Percentiles rank a stretch among this genome's conserved stretches.
phyloP scores from a whole-genome alignment of 176 grass and related monocot genomes.

The Paspalum notatum region DNA sequence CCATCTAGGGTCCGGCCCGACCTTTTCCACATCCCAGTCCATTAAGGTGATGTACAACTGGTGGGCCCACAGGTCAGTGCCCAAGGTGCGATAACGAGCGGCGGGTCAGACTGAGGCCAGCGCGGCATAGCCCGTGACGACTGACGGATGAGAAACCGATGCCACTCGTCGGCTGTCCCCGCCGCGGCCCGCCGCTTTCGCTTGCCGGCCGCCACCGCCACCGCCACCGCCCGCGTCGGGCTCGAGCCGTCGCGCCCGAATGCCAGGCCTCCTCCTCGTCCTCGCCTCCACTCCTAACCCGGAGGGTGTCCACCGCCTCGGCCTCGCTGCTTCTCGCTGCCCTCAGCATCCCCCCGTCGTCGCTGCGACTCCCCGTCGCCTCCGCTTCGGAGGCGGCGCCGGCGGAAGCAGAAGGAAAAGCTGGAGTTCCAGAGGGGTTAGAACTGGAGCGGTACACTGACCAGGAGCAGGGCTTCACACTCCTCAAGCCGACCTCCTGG shows the following conservation, averaged over 20 bases:
- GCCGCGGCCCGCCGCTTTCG: conserved; percentile 46
- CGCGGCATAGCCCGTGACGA: conserved; percentile 17
- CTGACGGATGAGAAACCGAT: conserved; percentile 12
- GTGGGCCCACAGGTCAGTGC: not conserved
- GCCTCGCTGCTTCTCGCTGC: conserved; percentile 47
- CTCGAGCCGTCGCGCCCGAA: not conserved
- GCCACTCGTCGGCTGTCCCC: conserved; percentile 45
- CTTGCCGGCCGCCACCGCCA: conserved; percentile 26
- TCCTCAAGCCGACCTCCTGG: conserved; percentile 78
- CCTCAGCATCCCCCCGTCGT: conserved; percentile 42
- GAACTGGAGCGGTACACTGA: conserved; percentile 65
- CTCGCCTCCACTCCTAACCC: conserved; percentile 13
- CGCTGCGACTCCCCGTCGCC: conserved; percentile 27
- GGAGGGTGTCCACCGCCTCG: conserved; percentile 43
- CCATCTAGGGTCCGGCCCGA: not conserved
- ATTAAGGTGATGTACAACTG: not conserved
- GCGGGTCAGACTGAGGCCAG: not conserved
- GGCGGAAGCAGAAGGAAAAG: not conserved
- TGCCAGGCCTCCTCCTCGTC: not conserved
- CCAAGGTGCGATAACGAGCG: conserved; percentile 9
- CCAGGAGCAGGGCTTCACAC: conserved; percentile 69
- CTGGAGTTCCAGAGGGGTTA: not conserved
- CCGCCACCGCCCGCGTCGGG: conserved; percentile 27
- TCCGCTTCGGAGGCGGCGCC: conserved; percentile 29
- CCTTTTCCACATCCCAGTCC: not conserved